Evolutionary conservation across 2,329 filamentous ascomycete genomes (phyloP).

Genomic region (Penicillium sp.): DNA sequence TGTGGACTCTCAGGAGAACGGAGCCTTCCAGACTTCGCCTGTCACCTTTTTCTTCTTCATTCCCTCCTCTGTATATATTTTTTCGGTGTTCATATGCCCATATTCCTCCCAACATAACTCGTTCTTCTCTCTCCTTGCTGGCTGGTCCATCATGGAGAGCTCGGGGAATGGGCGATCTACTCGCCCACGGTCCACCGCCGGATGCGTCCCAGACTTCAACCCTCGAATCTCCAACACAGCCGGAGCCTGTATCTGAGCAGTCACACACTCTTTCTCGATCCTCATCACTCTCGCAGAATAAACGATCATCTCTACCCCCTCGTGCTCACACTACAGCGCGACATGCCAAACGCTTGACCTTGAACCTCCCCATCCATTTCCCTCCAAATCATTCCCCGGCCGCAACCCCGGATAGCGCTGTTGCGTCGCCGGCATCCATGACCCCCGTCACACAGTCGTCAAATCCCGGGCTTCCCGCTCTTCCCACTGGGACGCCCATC

Average conservation of each 20-base stretch:
- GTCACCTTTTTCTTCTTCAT: conserved; percentile 2
- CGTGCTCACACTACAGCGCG: conserved; percentile 38
- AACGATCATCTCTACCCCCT: conserved; percentile 35
- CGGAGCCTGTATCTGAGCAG: conserved; percentile 18
- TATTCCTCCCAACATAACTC: background rate
- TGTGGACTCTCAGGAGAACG: conserved; percentile 14
- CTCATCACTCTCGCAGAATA: conserved; percentile 24
- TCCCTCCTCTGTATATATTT: conserved; percentile 9
- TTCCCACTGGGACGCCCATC: conserved; percentile 26
- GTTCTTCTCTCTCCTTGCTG: conserved; percentile 17
- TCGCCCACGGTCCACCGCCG: conserved; percentile 27
- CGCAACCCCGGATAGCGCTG: conserved; percentile 22
- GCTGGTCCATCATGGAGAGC: conserved; percentile 36
- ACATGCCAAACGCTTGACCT: conserved; percentile 46
- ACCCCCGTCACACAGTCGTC: conserved; percentile 36
- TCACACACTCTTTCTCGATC: conserved; percentile 15
- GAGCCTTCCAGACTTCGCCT: conserved; percentile 9
- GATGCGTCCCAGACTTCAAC: conserved; percentile 29
- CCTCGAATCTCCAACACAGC: conserved; percentile 10
- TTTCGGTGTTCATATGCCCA: conserved; percentile 6
- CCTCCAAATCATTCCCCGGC: conserved; percentile 24
- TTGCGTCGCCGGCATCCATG: conserved; percentile 33
- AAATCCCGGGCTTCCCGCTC: conserved; percentile 28
- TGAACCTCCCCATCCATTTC: conserved; percentile 49
- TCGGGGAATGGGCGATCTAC: conserved; percentile 31